Base-by-base conservation (phyloP, 2,329 filamentous ascomycete species). In the Cladosporium halotolerans region DNA sequence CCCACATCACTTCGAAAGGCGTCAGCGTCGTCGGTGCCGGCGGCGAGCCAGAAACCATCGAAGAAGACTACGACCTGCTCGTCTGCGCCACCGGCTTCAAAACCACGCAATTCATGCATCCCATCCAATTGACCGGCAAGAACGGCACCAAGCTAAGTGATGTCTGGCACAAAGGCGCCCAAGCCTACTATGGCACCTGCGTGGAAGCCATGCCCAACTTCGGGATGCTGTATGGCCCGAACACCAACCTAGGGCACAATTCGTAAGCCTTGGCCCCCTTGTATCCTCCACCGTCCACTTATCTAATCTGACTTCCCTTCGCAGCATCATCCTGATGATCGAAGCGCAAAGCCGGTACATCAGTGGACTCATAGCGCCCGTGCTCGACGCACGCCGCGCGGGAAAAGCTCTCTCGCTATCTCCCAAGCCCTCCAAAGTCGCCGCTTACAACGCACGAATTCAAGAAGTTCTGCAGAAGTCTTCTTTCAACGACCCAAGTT, bases 281-380 rank as follows among this genome's bases (percentile, higher is more conserved):
- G 23, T 7, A 41, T 2, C 16, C 28, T 23, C 23, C 23, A 23
- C 28, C 14, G 3, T 28, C 19, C 42, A 4, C 14, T 9, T n/a
- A 5, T 8, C n/a, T 28, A 18, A 18, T 34, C 44, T 76, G 16
- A 28, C 47, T n/a, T 18, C 38, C 14, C 11, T 10, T 4, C 81
- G 79, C 56, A 75, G 71, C 51, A 82, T 82, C 59, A 78, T 82
- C 57, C 69, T 82, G n/a, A 83, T 82, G 79, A 80, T 82, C 56
- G 80, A 83, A 61, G 74, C 79, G 2, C 79, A 83, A 59, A 73
- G 70, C 3, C 72, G 75, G 2, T 82, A 82, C 60, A 73, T 82
- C 53, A 78, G 74, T 55, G 69, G 68, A 0, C 58, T 83, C 34
- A 73, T 83, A 44, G 61, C 62, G 0, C 70, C 75, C 6, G 72